These are phyloP conservation scores for Polytolypa hystricis DNA, from an alignment of 2,329 filamentous ascomycete species.

Conservation along the genomic window DNA sequence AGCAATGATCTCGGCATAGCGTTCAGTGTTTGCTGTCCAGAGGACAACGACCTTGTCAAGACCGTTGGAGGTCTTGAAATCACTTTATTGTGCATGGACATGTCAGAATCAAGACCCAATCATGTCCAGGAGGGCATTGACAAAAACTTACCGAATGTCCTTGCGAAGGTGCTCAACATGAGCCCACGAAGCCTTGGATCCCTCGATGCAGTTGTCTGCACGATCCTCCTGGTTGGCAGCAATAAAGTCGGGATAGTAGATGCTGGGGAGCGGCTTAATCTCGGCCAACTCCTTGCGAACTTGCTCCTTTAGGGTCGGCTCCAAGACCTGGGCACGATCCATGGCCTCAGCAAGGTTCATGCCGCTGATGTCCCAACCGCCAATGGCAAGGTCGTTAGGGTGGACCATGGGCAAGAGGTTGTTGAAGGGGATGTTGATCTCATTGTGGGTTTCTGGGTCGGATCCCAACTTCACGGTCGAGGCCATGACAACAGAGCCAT, in stretches of 20 bases:
- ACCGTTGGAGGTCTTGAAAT: slow-evolving; percentile 76
- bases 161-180: slow-evolving; percentile 89
- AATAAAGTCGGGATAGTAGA: slow-evolving; percentile 99
- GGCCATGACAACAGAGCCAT: slow-evolving; percentile 92
- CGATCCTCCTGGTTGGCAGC: slow-evolving; percentile 96
- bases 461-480: slow-evolving; percentile 95
- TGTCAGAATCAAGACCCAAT: background rate
- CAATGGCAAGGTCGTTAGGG: slow-evolving; percentile 87
- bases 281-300: slow-evolving; percentile 87
- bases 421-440: slow-evolving; percentile 95
- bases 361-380: slow-evolving; percentile 93
- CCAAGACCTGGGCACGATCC: slow-evolving; percentile 90
- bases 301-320: slow-evolving; percentile 82
- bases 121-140: background rate
- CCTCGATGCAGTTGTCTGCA: slow-evolving; percentile 79
- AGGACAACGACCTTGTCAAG: slow-evolving; percentile 95
- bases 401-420: slow-evolving; percentile 92
- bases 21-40: slow-evolving; percentile 99
- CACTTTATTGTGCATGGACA: slow-evolving; percentile 37
- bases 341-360: slow-evolving; percentile 84
- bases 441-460: slow-evolving; percentile 69
- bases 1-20: slow-evolving; percentile 75
- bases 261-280: slow-evolving; percentile 81
- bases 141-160: slow-evolving; percentile 61
- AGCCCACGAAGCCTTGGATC: slow-evolving; percentile 69